Evolutionary conservation across 1,284 basidiomycete species (phyloP), one percentile per base, ranked within the genome.

Genomic region (Afroboletus lepidellus): DNA sequence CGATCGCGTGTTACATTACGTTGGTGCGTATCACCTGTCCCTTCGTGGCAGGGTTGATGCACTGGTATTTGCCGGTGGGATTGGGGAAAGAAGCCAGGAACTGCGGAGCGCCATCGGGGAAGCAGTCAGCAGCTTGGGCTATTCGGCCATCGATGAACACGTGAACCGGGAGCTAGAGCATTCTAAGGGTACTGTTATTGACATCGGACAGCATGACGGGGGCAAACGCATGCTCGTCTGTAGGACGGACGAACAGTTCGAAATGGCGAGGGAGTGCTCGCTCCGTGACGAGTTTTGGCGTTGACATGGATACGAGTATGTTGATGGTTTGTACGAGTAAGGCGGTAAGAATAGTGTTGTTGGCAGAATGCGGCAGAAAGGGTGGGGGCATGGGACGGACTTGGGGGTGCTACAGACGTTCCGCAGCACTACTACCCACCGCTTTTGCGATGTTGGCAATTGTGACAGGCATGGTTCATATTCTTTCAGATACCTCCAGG

Each of bases 1-100:
- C 16, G 91, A 94, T 66, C 77, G 90, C 25, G 77, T 94, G 43
- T 62, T 90, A 52, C 78, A 81, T 53, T 92, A 78, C 60, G 64
- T 93, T 27, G 87, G 89, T 6, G 76, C 83, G 44, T 94, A 92
- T 65, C 81, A 87, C 57, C 71, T 90, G 60, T 87, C 90, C 65
- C 77, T 93, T 8, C 75, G 78, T 1, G 78, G 79, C 24, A 49
- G 71, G 56, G 80, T 93, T 7, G 87, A 93, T 66, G 91, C 85
- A 4, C 66, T 94, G 27, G 89, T 94, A 9, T 94, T 95, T 65
- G 79, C 89, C 0, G 92, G 92, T 5, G 92, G 92, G 0, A 91
- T 95, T 48, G 92, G 92, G 0, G 92, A 95, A 72, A 77, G 77
- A 59, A 81, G 84, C 46, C 73, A 71, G 8, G 74, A 80, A 56